Base-by-base conservation (phyloP, 2,329 filamentous ascomycete species). In the Aspergillus candidus region DNA sequence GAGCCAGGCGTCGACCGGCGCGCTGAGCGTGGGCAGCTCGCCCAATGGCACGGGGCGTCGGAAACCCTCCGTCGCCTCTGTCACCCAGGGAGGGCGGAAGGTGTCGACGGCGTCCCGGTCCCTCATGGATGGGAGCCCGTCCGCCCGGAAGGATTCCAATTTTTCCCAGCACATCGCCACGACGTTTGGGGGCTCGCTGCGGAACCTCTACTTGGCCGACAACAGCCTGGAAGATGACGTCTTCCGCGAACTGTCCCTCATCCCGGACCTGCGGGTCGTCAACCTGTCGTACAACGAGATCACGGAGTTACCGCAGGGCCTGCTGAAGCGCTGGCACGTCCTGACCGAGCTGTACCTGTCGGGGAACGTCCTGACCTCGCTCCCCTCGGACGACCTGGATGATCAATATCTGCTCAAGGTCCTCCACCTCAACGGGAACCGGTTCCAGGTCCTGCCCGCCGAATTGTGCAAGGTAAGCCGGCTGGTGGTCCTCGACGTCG, bases 281-380 rank as follows among this genome's bases (percentile, higher is more conserved):
- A 98, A 98, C 56, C 69, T 98, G 29, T 94, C 91, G 0, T 97
- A 96, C 70, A 98, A 98, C 56, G 84, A 90, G 51, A 78, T 98
- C 37, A 90, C 86, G 48, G 93, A 98, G 56, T 84, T 98, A 67
- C 93, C 93, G 3, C 84, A 89, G 49, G 79, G 90, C 44, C 87
- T 89, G 2, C 84, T 98, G 57, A 86, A 85, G 65, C 84, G 84
- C 62, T 95, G 93, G 89, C 86, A 86, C 31, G 83, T 93, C 59
- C 78, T 98, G 12, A 83, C 87, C 1, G 93, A 98, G 67, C 75
- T 98, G 11, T 97, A 97, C 59, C 75, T 98, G 3, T 97, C 93
- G 2, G 91, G 93, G 22, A 98, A 98, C 57, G 89, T 95, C 57
- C 73, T 98, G 43, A 94, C 89, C 1, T 91, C 85, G 11, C 71